Conservation (phyloP, 768 basidiomycete genomes). For the Podaxis sp. region DNA sequence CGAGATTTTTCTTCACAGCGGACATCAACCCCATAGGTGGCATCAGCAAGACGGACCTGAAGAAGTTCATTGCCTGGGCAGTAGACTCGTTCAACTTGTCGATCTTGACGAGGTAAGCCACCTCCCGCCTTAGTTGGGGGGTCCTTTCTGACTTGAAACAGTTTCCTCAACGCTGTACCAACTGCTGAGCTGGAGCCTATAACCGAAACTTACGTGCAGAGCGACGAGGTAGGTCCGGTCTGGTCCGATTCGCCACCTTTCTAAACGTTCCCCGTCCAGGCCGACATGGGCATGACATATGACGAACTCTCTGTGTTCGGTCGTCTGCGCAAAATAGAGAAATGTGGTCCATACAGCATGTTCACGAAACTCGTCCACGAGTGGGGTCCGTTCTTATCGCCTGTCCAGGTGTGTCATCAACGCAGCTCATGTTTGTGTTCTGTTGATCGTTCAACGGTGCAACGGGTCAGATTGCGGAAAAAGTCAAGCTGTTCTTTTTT, state of each 20-base stretch:
- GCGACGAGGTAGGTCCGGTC: constrained; percentile 73
- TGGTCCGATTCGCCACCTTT: background rate
- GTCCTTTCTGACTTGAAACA: constrained; percentile 29
- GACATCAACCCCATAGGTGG: constrained; percentile 99
- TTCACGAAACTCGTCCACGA: constrained; percentile 94
- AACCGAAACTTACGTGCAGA: constrained; percentile 90
- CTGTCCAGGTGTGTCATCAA: constrained; percentile 57
- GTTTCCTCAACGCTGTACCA: constrained; percentile 89
- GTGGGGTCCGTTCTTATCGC: constrained; percentile 88
- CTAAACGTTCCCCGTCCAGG: constrained; percentile 42
- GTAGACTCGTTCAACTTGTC: constrained; percentile 79
- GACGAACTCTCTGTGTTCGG: constrained; percentile 95
- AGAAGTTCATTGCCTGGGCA: constrained; percentile 91
- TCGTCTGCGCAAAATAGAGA: constrained; percentile 91
- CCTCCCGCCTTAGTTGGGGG: background rate
- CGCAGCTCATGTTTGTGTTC: background rate
- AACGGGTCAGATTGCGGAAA: constrained; percentile 80
- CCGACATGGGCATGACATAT: constrained; percentile 99
- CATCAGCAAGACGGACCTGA: constrained; percentile 96
- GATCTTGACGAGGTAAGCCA: constrained; percentile 68
- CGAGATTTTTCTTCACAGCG: constrained; percentile 42
- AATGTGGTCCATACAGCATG: constrained; percentile 97
- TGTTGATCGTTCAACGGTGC: background rate
- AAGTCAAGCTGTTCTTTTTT: constrained; percentile 97
- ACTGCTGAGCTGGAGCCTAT: constrained; percentile 97